Percentiles rank a stretch among this genome's conserved stretches.
Evolutionary conservation across 2,329 filamentous ascomycete species (phyloP).

Genomic region (Anisogramma anomala): DNA sequence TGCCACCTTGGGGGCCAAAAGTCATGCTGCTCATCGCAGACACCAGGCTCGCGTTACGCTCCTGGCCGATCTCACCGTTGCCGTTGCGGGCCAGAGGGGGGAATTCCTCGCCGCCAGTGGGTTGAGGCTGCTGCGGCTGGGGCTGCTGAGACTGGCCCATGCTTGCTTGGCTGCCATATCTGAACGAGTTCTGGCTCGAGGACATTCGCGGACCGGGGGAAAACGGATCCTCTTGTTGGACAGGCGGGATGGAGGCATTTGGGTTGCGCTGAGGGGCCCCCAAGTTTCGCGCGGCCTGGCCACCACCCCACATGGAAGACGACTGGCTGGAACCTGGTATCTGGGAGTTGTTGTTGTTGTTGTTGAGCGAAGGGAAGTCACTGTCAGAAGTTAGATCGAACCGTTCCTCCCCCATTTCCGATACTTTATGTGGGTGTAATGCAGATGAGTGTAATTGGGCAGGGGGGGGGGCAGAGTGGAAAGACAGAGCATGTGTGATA

Average conservation of each 20-base stretch:
- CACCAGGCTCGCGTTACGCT: constrained; percentile 40
- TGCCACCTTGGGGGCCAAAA: constrained; percentile 37
- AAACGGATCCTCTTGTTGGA: constrained; percentile 38
- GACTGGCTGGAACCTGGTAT: constrained; percentile 36
- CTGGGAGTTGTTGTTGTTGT: constrained; percentile 43
- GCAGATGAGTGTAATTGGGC: background rate
- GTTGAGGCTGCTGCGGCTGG: constrained; percentile 35
- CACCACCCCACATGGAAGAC: constrained; percentile 45
- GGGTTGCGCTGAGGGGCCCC: constrained; percentile 39
- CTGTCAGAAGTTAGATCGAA: constrained; percentile 28
- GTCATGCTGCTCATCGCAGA: constrained; percentile 33
- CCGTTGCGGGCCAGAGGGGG: constrained; percentile 47
- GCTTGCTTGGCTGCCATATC: constrained; percentile 39
- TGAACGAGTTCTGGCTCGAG: constrained; percentile 36
- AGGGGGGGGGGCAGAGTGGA: too few relatives aligned
- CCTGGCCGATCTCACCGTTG: constrained; percentile 47
- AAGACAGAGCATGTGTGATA: too few relatives aligned
- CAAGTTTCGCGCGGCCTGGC: constrained; percentile 36
- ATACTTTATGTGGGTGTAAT: background rate
- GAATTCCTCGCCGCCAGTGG: constrained; percentile 46
- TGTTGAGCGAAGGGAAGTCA: constrained; percentile 49
- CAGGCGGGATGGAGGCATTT: constrained; percentile 38
- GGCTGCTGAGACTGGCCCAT: constrained; percentile 34
- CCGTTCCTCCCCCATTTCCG: too few relatives aligned
- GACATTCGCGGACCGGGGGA: constrained; percentile 26